phyloP scores from a whole-genome alignment of 192 early-diverging fungal genomes.

The Helicostylum pulchrum region DNA sequence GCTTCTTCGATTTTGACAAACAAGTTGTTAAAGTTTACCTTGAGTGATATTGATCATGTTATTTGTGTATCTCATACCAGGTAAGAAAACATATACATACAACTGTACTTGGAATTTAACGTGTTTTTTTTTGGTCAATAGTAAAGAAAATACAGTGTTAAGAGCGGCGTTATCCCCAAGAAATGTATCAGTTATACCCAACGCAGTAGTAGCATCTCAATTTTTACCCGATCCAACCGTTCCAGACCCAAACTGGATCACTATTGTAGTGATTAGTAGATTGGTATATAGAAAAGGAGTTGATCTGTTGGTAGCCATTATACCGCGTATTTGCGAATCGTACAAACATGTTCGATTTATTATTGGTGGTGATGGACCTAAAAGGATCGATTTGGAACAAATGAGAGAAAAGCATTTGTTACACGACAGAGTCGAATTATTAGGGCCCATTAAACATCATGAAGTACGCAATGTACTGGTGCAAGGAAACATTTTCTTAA shows the following conservation, averaged over 20 bases:
- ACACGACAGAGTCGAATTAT: slow-evolving; percentile 87
- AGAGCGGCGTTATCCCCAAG: slow-evolving; percentile 86
- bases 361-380: slow-evolving; percentile 96
- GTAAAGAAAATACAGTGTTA: slow-evolving; percentile 98
- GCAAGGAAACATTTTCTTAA: slow-evolving; percentile 93
- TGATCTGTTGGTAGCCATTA: slow-evolving; percentile 85
- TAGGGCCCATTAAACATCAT: slow-evolving; percentile 80
- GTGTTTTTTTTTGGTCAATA: slow-evolving; percentile 27
- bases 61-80: slow-evolving; percentile 98
- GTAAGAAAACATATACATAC: slow-evolving; percentile 31
- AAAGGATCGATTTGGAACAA: slow-evolving; percentile 93
- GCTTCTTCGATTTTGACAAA: slow-evolving; percentile 89
- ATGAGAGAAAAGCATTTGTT: slow-evolving; percentile 92
- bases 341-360: slow-evolving; percentile 84
- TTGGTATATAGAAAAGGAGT: slow-evolving; percentile 95
- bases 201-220: slow-evolving; percentile 92
- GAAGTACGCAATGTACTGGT: slow-evolving; percentile 85
- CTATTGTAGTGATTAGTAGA: slow-evolving; percentile 89
- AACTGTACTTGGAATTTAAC: not conserved
- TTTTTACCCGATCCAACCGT: slow-evolving; percentile 80
- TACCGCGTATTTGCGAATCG: slow-evolving; percentile 85
- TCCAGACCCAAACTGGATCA: slow-evolving; percentile 77
- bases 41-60: slow-evolving; percentile 96
- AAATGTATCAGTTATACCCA: slow-evolving; percentile 94
- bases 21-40: slow-evolving; percentile 94